Evolutionary conservation across 2,329 filamentous ascomycete species (phyloP), one percentile per base, ranked within the genome.

Genomic region (Scolecobasidium constrictum): DNA sequence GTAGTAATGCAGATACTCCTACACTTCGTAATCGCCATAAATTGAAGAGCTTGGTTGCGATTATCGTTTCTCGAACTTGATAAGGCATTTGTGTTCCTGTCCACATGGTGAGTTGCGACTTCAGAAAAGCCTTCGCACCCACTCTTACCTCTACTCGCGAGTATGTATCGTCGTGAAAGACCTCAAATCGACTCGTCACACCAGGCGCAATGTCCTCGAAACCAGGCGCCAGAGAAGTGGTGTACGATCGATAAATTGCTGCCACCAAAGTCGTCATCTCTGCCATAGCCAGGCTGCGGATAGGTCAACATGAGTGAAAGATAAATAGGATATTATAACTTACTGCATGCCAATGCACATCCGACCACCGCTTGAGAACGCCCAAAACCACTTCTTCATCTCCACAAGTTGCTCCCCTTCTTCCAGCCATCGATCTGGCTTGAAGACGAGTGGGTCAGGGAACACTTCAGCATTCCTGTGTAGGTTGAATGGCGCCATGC

Each of bases 181-280:
- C 50, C 42, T 67, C 63, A 43, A 65, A 65, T 11, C 62, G 56
- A 44, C 58, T 63, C 1, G 61, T 66, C 22, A 66, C 61, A 1
- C 58, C 61, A 1, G 65, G 65, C 4, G 58, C 58, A 0, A 53
- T 49, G 16, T 52, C 47, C 17, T 60, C 54, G n/a, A 53, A 54
- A 5, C 56, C 52, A 20, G 48, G 41, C 16, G 48, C 46, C 31
- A 60, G 49, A 16, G 45, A 48, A 1, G 67, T 70, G 3, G 38
- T 54, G 48, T 69, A 72, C 20, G 51, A 55, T 39, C 63, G 52
- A 50, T 72, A 71, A 4, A 72, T 47, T 2, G 65, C 62, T 3
- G 66, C 60, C 1, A 66, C 51, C 5, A 72, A 50, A 1, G 64
- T 67, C 1, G 63, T 67, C 67, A 72, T 71, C 49, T 72, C 68